Evolutionary conservation across 2,329 filamentous ascomycete species (phyloP).

Genomic region (Xylariaceae sp.): DNA sequence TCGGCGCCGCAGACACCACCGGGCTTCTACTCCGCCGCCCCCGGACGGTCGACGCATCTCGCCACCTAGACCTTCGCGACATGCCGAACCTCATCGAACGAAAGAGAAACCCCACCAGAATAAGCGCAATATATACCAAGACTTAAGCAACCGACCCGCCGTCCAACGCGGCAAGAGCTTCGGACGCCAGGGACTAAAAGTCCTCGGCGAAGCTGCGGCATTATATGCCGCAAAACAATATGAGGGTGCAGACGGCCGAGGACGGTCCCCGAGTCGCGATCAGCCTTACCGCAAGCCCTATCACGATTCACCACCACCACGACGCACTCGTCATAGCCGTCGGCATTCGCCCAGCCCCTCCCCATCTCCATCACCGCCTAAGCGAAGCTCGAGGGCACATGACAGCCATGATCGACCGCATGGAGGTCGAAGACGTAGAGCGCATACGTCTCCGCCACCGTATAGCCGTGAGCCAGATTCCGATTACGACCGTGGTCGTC

Average conservation of each 20-base stretch:
- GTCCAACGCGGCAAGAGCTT: conserved; percentile 31
- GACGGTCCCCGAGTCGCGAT: conserved; percentile 27
- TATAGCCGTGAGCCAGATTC: conserved; percentile 22
- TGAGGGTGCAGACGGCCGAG: conserved; percentile 16
- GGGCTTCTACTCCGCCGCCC: conserved; percentile 9
- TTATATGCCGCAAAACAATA: conserved; percentile 34
- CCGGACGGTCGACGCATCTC: conserved; percentile 12
- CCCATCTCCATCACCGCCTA: conserved; percentile 23
- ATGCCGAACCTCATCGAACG: conserved; percentile 6
- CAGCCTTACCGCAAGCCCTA: conserved; percentile 18
- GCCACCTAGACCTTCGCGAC: conserved; percentile 19
- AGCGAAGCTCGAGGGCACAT: conserved; percentile 12
- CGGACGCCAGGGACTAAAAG: conserved; percentile 33
- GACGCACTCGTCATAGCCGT: conserved; percentile 21
- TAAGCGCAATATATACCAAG: conserved; percentile 24
- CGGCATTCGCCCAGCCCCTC: conserved; percentile 30
- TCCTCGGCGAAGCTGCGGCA: conserved; percentile 34
- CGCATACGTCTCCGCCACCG: conserved; percentile 7
- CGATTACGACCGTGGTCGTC: conserved; percentile 28
- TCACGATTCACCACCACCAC: conserved; percentile 6
- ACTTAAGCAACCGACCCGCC: conserved; percentile 28
- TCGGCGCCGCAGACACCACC: conserved; percentile 24
- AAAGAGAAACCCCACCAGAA: conserved; percentile 6
- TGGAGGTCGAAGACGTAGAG: conserved; percentile 11
- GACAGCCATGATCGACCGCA: conserved; percentile 16